Evolutionary conservation across 108 stramenopile genomes (phyloP).

Genomic region (Aurantiochytrium sp.): DNA sequence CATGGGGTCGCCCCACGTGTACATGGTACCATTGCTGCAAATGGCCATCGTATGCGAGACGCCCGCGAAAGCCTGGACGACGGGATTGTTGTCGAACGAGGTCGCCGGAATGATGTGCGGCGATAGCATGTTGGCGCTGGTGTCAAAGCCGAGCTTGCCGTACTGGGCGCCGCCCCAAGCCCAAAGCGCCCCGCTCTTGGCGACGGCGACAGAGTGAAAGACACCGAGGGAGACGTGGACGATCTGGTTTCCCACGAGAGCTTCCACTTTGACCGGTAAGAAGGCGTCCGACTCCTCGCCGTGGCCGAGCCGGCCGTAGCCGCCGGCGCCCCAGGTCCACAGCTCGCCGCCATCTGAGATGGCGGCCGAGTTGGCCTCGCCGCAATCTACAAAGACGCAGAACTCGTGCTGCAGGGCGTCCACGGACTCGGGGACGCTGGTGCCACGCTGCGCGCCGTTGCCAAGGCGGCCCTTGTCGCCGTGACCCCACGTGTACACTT

Average conservation of each 20-base stretch:
- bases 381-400: neutral
- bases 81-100: neutral
- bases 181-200: neutral
- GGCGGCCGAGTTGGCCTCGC: neutral
- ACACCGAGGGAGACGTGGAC: neutral
- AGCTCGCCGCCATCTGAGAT: neutral
- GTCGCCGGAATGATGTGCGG: neutral
- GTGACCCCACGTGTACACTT: constrained; percentile 9
- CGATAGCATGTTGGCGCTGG: neutral
- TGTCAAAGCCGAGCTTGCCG: constrained; percentile 15
- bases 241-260: neutral
- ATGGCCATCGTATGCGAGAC: neutral
- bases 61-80: constrained; percentile 4
- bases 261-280: neutral
- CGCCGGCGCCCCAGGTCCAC: neutral
- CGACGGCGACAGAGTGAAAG: neutral
- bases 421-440: neutral
- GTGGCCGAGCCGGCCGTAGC: neutral
- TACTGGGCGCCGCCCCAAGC: constrained; percentile 10
- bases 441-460: neutral
- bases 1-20: neutral
- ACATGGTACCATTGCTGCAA: neutral
- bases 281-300: neutral
- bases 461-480: constrained; percentile 19
- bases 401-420: neutral